Evolutionary conservation across 345 rosid species (phyloP), one percentile per base, ranked within the genome.

Genomic region (Durio zibethinus): DNA sequence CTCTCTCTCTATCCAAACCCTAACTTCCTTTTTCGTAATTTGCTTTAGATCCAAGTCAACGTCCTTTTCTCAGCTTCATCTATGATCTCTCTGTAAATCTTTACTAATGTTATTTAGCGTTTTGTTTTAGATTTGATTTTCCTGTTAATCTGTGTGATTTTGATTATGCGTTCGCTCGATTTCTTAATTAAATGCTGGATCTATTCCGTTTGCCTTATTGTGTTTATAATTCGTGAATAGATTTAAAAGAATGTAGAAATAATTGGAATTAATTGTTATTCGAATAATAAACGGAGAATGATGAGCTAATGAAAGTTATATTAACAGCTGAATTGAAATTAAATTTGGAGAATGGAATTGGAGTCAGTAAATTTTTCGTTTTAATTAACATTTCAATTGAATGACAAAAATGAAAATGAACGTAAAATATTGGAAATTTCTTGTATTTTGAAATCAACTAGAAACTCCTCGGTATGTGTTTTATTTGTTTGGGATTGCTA

Each of bases 41-140:
- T 74, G 9, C 8, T 38, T 43, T 72, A 63, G 86, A 85, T 85
- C 85, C 78, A 42, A 64, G 18, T 76, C 64, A 66, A 31, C 25
- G 64, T 66, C 27, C 15, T 0, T 82, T 42, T 63, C 53, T 38
- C 67, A 56, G 71, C 82, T 79, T 57, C 12, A 57, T 12, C 62
- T 16, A 36, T 52, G 80, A 76, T 76, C 67, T 66, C 47, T 29
- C 25, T 68, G 35, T 52, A 18, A 57, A 16, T 72, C 66, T 43
- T 73, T 18, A 8, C 29, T 71, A 43, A 23, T 29, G 11, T 2
- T 31, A 11, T 21, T 40, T 71, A 53, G 43, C 5, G 20, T 50
- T 76, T 40, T 29, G 20, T 56, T 47, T 4, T 38, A 16, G 53
- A 25, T 78, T 71, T 63, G 45, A 54, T 57, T 75, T 71, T 69